These are phyloP conservation scores for Nosema granulosis DNA, from an alignment of 371 early-diverging fungal genomes.

Conservation along the genomic window DNA sequence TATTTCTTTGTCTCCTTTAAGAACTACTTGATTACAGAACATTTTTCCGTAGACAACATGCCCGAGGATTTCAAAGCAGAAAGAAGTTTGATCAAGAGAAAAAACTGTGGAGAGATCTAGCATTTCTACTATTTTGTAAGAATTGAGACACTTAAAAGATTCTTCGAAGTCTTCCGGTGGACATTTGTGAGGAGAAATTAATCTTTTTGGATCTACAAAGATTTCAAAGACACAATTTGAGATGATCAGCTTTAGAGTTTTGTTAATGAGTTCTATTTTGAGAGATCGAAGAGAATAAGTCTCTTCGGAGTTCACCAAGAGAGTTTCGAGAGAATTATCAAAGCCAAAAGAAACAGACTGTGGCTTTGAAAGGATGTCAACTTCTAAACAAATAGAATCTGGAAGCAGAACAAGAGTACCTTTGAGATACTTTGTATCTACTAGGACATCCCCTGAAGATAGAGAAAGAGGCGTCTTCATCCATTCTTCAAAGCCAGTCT, in stretches of 20 bases:
- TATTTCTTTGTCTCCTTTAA: slow-evolving; percentile 2
- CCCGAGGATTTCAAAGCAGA: slow-evolving; percentile 18
- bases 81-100: slow-evolving; percentile 14
- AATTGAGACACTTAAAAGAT: neutral
- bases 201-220: neutral
- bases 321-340: slow-evolving; percentile 1
- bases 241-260: slow-evolving; percentile 19
- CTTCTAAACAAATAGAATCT: slow-evolving; percentile 1
- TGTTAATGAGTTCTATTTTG: neutral
- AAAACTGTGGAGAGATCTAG: too few relatives aligned
- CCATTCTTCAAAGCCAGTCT: too few relatives aligned
- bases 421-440: slow-evolving; percentile 16
- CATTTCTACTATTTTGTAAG: neutral
- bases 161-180: slow-evolving; percentile 7
- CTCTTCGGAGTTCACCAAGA: neutral
- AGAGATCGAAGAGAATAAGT: slow-evolving; percentile 7
- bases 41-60: slow-evolving; percentile 8
- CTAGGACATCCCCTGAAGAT: too few relatives aligned
- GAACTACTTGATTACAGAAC: neutral
- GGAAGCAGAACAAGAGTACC: slow-evolving; percentile 1
- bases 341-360: slow-evolving; percentile 13
- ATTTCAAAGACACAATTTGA: slow-evolving; percentile 14
- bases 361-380: slow-evolving; percentile 1
- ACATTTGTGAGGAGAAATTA: slow-evolving; percentile 6
- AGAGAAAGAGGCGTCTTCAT: too few relatives aligned